Base-by-base conservation (phyloP, 2,329 filamentous ascomycete species). In the Epichloe gansuensis region DNA sequence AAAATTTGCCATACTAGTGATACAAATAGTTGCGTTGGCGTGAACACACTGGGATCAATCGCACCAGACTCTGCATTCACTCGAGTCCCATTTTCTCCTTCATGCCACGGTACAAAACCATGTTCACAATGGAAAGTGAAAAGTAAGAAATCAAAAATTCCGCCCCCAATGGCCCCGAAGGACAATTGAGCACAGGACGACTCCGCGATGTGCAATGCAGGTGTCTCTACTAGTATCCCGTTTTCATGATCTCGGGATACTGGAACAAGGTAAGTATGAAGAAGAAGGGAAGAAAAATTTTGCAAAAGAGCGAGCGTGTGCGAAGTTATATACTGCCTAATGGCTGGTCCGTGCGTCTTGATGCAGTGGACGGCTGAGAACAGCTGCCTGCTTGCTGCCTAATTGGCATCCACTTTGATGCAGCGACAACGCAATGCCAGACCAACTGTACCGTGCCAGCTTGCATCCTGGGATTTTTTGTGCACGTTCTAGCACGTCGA, bases 191-290 rank as follows among this genome's bases (percentile, higher is more conserved):
- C 58, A 60, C 62, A 64, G 67, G 66, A 67, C 62, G 67, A 72
- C 71, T 67, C 73, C 73, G 69, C 73, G 72, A 63, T 73, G 73
- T 77, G 73, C 73, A 73, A 75, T 76, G 73, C 72, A 76, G 73
- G 71, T 67, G 66, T 67, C 64, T 68, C 60, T 60, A 63, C 69
- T 74, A 68, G 64, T 60, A 59, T 53, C 60, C 60, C 63, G 65
- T 58, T 62, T 69, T 71, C 69, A 57, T 75, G 73, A 76, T 64
- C 73, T 62, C 63, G 64, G 61, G 57, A 59, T 55, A 60, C 62
- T 67, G 64, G 63, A 66, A 68, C 66, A 75, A 76, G 72, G 72
- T 75, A 76, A 75, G 73, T 75, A 75, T 76, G 69, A 71, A 68
- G 66, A 70, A 65, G 58, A 67, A 67, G 65, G 56, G 54, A 59